Conservation (phyloP, 148 eudicot genomes). For the Rhododendron williamsianum region DNA sequence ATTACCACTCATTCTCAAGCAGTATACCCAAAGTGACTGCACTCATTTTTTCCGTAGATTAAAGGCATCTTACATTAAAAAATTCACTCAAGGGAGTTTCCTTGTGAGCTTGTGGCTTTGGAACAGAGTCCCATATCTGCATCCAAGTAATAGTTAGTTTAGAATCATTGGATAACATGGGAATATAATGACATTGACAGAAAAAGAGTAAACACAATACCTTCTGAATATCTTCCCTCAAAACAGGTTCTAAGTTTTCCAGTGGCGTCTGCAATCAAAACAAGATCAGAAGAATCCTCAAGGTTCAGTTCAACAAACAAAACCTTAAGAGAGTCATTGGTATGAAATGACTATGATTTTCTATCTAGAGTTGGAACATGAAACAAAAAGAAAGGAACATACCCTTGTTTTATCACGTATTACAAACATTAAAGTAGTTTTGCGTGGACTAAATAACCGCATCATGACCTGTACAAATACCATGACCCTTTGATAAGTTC, state of each 20-base stretch:
- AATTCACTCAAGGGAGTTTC: constrained; percentile 90
- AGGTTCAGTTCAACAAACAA: constrained; percentile 1
- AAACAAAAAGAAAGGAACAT: constrained; percentile 22
- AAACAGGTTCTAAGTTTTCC: constrained; percentile 89
- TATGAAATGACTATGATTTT: not conserved
- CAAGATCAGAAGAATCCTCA: not conserved
- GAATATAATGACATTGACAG: not conserved
- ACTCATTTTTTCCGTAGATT: constrained; percentile 15
- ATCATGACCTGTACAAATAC: constrained; percentile 76
- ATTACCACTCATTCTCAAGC: not conserved
- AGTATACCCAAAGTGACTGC: constrained; percentile 1
- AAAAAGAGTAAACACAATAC: constrained; percentile 31
- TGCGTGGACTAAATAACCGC: constrained; percentile 98
- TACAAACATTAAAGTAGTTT: constrained; percentile 96
- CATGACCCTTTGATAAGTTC: constrained; percentile 2
- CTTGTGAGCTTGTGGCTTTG: constrained; percentile 93
- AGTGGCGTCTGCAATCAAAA: constrained; percentile 65
- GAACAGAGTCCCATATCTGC: constrained; percentile 98
- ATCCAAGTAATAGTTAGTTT: constrained; percentile 9
- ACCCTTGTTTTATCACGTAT: constrained; percentile 99
- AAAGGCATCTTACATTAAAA: constrained; percentile 74
- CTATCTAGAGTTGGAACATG: not conserved
- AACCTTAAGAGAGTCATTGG: not conserved
- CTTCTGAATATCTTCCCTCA: constrained; percentile 96
- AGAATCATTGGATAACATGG: constrained; percentile 6